Percentiles rank a stretch among this genome's conserved stretches.
phyloP scores from a whole-genome alignment of 2,329 filamentous ascomycete genomes.

The Cytospora piceae region DNA sequence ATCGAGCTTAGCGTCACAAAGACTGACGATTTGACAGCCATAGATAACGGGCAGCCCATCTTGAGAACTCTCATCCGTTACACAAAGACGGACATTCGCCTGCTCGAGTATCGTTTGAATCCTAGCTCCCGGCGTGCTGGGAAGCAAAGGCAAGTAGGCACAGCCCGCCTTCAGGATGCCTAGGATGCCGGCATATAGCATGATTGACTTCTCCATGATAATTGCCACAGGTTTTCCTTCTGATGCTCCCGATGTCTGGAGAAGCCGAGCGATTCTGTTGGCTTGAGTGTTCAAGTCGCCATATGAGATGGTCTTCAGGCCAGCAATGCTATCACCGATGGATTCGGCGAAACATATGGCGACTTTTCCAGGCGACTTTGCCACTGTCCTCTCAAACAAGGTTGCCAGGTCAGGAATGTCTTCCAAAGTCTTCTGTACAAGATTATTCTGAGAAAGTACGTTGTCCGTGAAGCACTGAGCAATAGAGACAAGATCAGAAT shows the following conservation, averaged over 20 bases:
- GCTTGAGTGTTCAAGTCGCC: constrained; percentile 63
- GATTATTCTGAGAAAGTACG: constrained; percentile 55
- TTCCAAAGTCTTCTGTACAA: constrained; percentile 39
- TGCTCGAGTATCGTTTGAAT: constrained; percentile 65
- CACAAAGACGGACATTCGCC: constrained; percentile 53
- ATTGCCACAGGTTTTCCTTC: constrained; percentile 69
- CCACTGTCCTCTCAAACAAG: constrained; percentile 59
- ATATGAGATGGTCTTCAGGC: constrained; percentile 62
- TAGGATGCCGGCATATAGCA: constrained; percentile 75
- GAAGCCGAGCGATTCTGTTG: constrained; percentile 63
- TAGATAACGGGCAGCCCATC: constrained; percentile 28
- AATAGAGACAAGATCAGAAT: constrained; percentile 35
- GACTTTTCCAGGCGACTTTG: constrained; percentile 51
- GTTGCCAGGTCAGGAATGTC: constrained; percentile 50
- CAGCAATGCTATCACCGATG: constrained; percentile 43
- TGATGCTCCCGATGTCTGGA: constrained; percentile 52
- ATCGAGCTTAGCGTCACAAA: constrained; percentile 39
- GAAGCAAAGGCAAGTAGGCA: constrained; percentile 79
- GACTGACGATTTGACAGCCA: constrained; percentile 38
- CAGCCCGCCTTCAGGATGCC: constrained; percentile 75
- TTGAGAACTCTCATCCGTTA: constrained; percentile 43
- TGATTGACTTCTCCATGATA: constrained; percentile 74
- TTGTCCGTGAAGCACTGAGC: constrained; percentile 36
- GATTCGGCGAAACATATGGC: constrained; percentile 68
- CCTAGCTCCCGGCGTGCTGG: constrained; percentile 68